These are phyloP conservation scores for Earliella scabrosa DNA, from an alignment of 1,284 basidiomycete genomes.

Conservation along the genomic window DNA sequence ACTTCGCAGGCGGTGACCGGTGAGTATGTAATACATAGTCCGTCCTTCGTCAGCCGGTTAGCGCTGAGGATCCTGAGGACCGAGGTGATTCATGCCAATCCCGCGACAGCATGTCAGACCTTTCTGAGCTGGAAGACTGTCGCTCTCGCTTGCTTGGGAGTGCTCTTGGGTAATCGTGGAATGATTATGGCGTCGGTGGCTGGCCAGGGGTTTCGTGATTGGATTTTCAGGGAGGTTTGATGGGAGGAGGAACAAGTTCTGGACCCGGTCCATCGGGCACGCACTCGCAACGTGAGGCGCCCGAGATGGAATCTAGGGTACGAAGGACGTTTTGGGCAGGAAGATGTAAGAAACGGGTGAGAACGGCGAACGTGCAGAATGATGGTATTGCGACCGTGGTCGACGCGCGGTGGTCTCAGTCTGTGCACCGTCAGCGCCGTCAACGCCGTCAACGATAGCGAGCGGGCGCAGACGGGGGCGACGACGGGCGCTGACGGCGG, in stretches of 20 bases:
- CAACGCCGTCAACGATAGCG: not conserved
- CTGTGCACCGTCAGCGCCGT: not conserved
- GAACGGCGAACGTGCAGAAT: not conserved
- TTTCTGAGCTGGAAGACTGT: no score
- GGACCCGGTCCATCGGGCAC: not conserved
- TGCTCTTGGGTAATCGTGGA: no score
- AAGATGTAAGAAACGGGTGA: not conserved
- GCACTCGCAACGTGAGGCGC: no score
- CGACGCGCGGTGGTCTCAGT: constrained; percentile 1
- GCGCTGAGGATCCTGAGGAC: no score
- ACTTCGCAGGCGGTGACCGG: no score
- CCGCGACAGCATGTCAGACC: no score
- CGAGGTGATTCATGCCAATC: no score
- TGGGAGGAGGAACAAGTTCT: not conserved
- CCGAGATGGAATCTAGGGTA: constrained; percentile 22
- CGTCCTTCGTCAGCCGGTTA: no score
- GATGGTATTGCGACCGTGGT: not conserved
- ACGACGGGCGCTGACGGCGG: constrained; percentile 1
- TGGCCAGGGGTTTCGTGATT: not conserved
- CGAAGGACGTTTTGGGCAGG: constrained; percentile 19
- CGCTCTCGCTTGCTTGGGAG: no score
- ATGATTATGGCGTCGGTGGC: constrained; percentile 1
- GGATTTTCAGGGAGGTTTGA: not conserved
- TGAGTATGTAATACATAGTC: no score
- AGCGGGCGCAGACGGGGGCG: not conserved